Evolutionary conservation across 768 basidiomycete species (phyloP).

Genomic region (Tylopilus felleus): DNA sequence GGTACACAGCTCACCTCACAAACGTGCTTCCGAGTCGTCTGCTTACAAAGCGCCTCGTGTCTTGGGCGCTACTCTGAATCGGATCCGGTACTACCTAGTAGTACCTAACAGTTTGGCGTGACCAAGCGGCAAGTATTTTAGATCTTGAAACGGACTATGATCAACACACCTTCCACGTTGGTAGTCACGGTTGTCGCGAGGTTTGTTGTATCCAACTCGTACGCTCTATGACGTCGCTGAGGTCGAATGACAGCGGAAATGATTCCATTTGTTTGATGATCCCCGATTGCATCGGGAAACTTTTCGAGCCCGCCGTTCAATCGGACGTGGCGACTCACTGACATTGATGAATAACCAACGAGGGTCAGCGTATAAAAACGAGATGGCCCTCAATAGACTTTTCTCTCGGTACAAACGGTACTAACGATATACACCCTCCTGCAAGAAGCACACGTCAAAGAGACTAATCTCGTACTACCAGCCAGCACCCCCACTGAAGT

Average conservation of each 20-base stretch:
- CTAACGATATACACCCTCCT: conserved; percentile 26
- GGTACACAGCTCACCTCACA: no score
- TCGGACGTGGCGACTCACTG: conserved; percentile 14
- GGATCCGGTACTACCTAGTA: no score
- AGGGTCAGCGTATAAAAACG: no score
- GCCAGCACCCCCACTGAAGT: conserved; percentile 29
- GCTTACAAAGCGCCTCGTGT: no score
- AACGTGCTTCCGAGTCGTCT: no score
- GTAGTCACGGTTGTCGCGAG: not conserved
- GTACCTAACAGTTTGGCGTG: no score
- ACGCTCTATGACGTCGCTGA: not conserved
- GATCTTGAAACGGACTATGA: no score
- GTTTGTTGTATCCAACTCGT: no score
- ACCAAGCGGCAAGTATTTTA: no score
- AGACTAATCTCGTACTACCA: conserved; percentile 57
- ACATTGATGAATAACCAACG: not conserved
- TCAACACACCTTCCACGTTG: not conserved
- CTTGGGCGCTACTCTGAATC: no score
- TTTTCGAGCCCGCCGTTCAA: conserved; percentile 18
- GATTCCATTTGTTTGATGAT: not conserved
- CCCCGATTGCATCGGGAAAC: conserved; percentile 23
- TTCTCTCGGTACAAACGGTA: conserved; percentile 16
- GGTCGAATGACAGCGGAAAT: not conserved
- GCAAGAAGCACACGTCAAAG: conserved; percentile 50
- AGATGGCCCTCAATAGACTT: not conserved